A percentile compares a stretch with the other conserved stretches of the same genome.
These are phyloP conservation scores for Reutealis trisperma DNA, from an alignment of 345 rosid species.

Conservation along the genomic window DNA sequence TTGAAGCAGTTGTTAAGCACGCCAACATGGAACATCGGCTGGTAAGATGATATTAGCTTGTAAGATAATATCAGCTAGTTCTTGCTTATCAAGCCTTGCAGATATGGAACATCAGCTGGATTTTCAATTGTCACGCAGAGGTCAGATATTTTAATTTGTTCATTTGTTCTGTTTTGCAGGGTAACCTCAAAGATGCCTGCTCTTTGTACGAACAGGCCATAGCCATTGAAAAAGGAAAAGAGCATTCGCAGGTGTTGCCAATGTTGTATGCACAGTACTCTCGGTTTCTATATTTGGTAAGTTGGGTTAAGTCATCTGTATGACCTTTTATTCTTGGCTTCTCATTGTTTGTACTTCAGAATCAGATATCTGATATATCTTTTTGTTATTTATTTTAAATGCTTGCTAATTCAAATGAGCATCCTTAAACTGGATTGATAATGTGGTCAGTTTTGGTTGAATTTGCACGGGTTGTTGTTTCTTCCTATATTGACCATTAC, in stretches of 20 bases:
- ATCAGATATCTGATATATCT: neutral
- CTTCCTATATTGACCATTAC: neutral
- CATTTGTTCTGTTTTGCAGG: conserved; percentile 49
- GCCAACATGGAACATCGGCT: conserved; percentile 92
- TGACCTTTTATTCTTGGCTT: neutral
- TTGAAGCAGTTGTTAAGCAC: conserved; percentile 94
- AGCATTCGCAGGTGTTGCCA: conserved; percentile 71
- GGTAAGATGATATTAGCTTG: conserved; percentile 51
- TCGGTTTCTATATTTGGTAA: conserved; percentile 73
- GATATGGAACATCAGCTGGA: neutral
- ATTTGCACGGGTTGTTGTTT: neutral
- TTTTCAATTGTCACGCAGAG: conserved; percentile 13
- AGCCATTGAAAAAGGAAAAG: conserved; percentile 96
- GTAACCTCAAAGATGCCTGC: conserved; percentile 73
- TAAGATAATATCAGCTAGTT: conserved; percentile 37
- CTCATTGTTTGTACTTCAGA: neutral
- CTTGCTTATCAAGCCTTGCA: neutral
- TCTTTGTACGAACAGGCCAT: conserved; percentile 86
- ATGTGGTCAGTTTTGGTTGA: neutral
- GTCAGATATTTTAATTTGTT: conserved; percentile 20
- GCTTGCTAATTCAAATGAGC: neutral
- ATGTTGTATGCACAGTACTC: conserved; percentile 87
- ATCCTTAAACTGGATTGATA: neutral
- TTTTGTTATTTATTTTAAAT: neutral
- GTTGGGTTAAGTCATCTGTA: conserved; percentile 18